phyloP scores from a whole-genome alignment of 1,139 yeast species.

The Yamadazyma atlantica region DNA sequence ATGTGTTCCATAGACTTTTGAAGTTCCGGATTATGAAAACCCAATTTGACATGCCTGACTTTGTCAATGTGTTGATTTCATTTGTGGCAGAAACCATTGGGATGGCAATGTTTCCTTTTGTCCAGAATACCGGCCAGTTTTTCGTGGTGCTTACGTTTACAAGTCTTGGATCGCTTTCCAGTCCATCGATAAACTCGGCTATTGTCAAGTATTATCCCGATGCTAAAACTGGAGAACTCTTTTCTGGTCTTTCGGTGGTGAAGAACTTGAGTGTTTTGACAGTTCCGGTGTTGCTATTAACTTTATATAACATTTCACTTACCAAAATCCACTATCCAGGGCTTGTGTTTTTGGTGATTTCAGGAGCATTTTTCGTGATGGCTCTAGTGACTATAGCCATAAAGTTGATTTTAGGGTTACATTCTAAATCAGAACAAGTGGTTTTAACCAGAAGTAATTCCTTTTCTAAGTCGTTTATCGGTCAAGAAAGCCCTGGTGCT shows the following conservation, averaged over 20 bases:
- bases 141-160: conserved; percentile 20
- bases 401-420: conserved; percentile 17
- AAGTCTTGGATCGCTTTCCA: conserved; percentile 41
- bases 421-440: conserved; percentile 9
- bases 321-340: conserved; percentile 19
- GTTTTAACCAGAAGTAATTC: conserved; percentile 21
- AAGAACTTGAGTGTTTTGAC: conserved; percentile 27
- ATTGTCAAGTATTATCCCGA: conserved; percentile 40
- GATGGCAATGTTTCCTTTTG: conserved; percentile 25
- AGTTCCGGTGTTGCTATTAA: conserved; percentile 27
- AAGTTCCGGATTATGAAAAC: conserved; percentile 36
- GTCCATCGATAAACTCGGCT: conserved; percentile 35
- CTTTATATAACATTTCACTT: conserved; percentile 26
- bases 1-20: conserved; percentile 25
- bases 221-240: conserved; percentile 39
- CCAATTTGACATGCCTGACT: conserved; percentile 58
- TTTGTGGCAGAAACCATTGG: conserved; percentile 39
- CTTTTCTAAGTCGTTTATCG: conserved; percentile 8
- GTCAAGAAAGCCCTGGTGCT: too few species aligned
- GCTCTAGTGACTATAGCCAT: conserved; percentile 10
- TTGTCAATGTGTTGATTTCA: conserved; percentile 28
- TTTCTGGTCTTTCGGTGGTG: conserved; percentile 36
- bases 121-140: conserved; percentile 15
- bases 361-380: conserved; percentile 10
- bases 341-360: conserved; percentile 14